Base-by-base conservation (phyloP, 2,329 filamentous ascomycete species). In the Fusarium bactridioides region DNA sequence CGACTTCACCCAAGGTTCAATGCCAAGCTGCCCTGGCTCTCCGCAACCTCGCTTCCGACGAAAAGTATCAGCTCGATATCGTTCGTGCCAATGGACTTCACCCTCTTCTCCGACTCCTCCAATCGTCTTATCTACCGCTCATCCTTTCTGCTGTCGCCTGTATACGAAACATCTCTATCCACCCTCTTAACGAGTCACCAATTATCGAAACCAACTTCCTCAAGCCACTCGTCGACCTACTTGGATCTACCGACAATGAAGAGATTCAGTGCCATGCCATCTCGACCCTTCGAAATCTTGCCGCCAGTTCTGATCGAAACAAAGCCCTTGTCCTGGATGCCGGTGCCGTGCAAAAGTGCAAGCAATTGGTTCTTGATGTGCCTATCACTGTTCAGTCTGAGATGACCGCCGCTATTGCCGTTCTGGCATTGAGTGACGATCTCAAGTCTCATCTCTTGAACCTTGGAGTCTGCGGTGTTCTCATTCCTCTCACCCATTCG, bases 191-290 rank as follows among this genome's bases (percentile, higher is more conserved):
- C 83, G 96, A 99, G 83, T 98, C 95, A 16, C 96, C 96, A 1
- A 99, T 99, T 74, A 99, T 99, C 78, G 96, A 99, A 79, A 95
- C 95, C 44, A 96, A 95, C 65, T 99, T 99, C 82, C 84, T 99
- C 67, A 95, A 94, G 80, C 96, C 96, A 1, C 84, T 99, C 61
- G 96, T 99, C 29, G 95, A 98, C 74, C 88, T 99, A 3, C 88
- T 99, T 12, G 95, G 96, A 57, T 97, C 94, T 15, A 98, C 95
- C 2, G 95, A 98, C 77, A 98, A 98, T 79, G 96, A 99, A 82
- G 96, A 99, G 80, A 99, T 99, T 57, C 96, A 99, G 81, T 99
- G 96, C 80, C 96, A 99, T 79, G 96, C 96, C 64, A 99, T 99
- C 74, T 98, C 96, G 10, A 99, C 96, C 0, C 88, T 99, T 54